Conservation (phyloP, 2,329 filamentous ascomycete species). For the Beauveria rudraprayagi region DNA sequence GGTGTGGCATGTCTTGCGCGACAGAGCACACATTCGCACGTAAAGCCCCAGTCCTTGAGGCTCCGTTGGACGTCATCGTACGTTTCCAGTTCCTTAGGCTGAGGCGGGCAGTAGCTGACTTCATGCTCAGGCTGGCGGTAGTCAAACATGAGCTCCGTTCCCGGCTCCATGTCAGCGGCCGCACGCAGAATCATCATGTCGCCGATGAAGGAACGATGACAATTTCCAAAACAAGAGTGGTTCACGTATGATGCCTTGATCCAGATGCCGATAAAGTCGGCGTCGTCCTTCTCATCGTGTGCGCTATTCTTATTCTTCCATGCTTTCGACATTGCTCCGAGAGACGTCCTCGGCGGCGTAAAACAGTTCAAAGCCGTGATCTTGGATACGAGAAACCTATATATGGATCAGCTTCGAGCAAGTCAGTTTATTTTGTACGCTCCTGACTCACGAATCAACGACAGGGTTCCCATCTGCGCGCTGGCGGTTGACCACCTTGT, state of each 20-base stretch:
- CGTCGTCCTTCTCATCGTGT: not conserved
- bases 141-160: conserved; percentile 36
- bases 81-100: conserved; percentile 8
- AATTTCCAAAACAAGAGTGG: conserved; percentile 42
- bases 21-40: conserved; percentile 34
- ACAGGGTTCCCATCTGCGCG: conserved; percentile 30
- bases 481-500: conserved; percentile 21
- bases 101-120: conserved; percentile 24
- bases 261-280: conserved; percentile 37
- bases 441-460: conserved; percentile 35
- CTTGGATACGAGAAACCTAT: not conserved
- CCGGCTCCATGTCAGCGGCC: conserved; percentile 29
- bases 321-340: not conserved
- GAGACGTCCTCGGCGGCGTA: not conserved
- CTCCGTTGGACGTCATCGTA: conserved; percentile 24
- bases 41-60: conserved; percentile 32
- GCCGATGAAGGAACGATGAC: conserved; percentile 40
- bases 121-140: conserved; percentile 24
- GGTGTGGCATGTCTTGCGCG: conserved; percentile 18
- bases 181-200: conserved; percentile 46
- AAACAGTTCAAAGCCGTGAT: not conserved
- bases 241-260: conserved; percentile 41
- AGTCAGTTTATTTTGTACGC: too few species aligned
- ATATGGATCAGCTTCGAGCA: not conserved
- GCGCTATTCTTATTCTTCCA: not conserved